Conservation (phyloP, 345 rosid genomes). For the Citrus trifoliata region DNA sequence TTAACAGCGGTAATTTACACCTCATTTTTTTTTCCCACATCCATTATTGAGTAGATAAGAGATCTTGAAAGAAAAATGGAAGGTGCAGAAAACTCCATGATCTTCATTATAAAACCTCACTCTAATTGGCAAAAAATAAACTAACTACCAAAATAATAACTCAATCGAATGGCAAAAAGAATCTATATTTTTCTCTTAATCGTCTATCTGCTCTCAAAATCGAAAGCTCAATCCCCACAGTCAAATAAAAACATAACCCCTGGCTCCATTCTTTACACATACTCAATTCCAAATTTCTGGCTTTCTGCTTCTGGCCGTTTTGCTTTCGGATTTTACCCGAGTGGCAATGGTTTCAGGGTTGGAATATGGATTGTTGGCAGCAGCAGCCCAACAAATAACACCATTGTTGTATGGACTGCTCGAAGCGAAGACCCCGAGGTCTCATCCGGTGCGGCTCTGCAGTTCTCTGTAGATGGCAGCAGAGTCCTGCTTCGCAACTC, state of each 20-base stretch:
- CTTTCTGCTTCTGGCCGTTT: too few relatives aligned
- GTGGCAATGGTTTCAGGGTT: neutral
- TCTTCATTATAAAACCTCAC: too few relatives aligned
- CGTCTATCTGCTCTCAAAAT: neutral
- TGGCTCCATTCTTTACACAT: neutral
- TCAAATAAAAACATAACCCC: neutral
- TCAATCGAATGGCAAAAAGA: neutral
- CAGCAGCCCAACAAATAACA: neutral
- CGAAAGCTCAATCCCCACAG: conserved; percentile 1
- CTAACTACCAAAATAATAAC: too few relatives aligned
- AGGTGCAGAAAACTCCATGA: too few relatives aligned
- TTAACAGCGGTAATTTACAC: too few relatives aligned
- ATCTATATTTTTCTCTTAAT: neutral
- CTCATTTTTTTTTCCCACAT: too few relatives aligned
- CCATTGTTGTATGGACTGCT: neutral
- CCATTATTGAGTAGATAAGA: too few relatives aligned
- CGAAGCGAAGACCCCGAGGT: neutral
- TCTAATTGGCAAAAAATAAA: too few relatives aligned
- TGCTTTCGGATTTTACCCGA: neutral
- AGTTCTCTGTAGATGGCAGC: neutral
- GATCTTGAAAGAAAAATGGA: too few relatives aligned
- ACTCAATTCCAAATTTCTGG: neutral
- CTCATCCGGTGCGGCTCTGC: neutral
- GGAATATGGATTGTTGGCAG: conserved; percentile 7
- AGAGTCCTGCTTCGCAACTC: neutral